Evolutionary conservation across 2,329 filamentous ascomycete species (phyloP).

Genomic region (Trichophyton benhamiae): DNA sequence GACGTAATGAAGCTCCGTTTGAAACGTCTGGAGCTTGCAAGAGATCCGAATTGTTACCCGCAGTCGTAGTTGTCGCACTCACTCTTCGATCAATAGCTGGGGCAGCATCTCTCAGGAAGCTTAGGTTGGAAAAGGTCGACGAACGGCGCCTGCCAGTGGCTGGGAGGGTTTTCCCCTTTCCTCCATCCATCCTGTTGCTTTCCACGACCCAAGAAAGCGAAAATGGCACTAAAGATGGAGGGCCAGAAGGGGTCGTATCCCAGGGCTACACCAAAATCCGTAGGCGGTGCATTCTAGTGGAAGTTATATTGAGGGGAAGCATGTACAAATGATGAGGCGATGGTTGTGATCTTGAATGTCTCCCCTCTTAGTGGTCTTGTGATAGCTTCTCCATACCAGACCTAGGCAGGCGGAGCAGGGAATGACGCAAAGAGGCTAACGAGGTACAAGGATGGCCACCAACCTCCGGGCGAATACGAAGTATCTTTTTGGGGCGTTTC

Average conservation of each 20-base stretch:
- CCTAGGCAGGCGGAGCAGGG: neutral
- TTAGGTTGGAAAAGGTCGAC: neutral
- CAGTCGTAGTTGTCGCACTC: neutral
- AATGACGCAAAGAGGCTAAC: neutral
- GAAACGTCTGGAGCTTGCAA: neutral
- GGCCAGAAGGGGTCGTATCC: neutral
- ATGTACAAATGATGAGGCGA: neutral
- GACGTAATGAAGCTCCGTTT: neutral
- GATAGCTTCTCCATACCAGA: neutral
- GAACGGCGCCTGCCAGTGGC: neutral
- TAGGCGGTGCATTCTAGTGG: neutral
- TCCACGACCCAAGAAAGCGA: neutral
- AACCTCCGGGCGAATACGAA: neutral
- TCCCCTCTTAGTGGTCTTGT: constrained; percentile 2
- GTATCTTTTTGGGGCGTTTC: neutral
- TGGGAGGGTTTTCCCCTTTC: neutral
- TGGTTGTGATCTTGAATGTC: neutral
- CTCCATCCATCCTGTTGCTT: constrained; percentile 1
- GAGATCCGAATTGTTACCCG: neutral
- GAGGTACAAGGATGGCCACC: neutral
- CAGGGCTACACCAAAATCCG: neutral
- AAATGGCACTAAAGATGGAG: neutral
- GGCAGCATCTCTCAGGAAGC: neutral
- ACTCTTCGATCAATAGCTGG: neutral
- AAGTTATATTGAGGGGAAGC: neutral